Percentiles rank a stretch among this genome's conserved stretches.
Conservation (phyloP, 2,329 filamentous ascomycete species). For the Sporothrix mexicana region DNA sequence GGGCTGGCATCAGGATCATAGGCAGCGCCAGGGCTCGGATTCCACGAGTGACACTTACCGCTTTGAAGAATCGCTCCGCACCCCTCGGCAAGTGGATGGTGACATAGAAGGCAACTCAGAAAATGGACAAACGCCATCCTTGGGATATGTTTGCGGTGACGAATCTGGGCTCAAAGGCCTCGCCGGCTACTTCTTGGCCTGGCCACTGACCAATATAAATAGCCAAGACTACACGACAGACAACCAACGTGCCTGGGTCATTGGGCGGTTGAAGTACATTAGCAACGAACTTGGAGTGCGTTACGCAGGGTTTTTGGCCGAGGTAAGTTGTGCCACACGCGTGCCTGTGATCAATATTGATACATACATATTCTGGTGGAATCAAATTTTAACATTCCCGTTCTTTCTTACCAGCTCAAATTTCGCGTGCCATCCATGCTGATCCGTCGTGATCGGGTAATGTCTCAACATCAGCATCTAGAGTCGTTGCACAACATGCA, state of each 20-base stretch:
- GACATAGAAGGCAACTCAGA: not conserved
- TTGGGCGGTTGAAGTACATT: slow-evolving; percentile 61
- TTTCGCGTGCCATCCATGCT: slow-evolving; percentile 67
- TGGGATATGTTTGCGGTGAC: slow-evolving; percentile 56
- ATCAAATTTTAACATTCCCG: no score
- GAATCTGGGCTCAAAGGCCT: slow-evolving; percentile 59
- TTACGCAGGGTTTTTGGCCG: slow-evolving; percentile 61
- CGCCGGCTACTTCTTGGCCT: slow-evolving; percentile 64
- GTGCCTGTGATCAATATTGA: not conserved
- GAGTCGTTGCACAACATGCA: slow-evolving; percentile 42
- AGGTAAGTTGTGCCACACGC: slow-evolving; percentile 50
- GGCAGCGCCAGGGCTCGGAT: no score
- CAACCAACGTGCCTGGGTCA: slow-evolving; percentile 61
- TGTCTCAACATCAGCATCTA: slow-evolving; percentile 53
- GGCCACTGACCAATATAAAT: slow-evolving; percentile 61
- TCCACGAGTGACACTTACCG: not conserved
- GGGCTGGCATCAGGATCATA: slow-evolving; percentile 57
- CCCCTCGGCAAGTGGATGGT: not conserved
- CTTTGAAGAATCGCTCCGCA: not conserved
- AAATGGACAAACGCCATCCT: slow-evolving; percentile 33
- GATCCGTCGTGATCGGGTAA: slow-evolving; percentile 59
- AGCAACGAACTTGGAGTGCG: slow-evolving; percentile 62
- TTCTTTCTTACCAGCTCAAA: slow-evolving; percentile 52
- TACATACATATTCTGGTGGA: not conserved
- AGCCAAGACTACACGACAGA: slow-evolving; percentile 66